Percentiles rank a stretch among this genome's conserved stretches.
Evolutionary conservation across 192 early-diverging fungal species (phyloP).

Genomic region (Backusella luteola): DNA sequence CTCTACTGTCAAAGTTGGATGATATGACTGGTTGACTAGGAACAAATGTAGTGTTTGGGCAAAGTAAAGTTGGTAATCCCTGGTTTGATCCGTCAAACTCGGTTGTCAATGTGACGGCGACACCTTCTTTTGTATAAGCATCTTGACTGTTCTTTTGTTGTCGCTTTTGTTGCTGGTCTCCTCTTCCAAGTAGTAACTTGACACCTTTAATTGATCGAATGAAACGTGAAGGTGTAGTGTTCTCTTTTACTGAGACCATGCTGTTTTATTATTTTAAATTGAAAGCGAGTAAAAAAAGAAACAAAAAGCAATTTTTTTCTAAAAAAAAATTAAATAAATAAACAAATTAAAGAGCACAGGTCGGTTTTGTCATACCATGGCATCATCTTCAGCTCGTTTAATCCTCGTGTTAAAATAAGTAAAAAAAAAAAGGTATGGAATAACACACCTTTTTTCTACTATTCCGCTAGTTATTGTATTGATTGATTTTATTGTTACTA

Average conservation of each 20-base stretch:
- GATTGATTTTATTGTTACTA: neutral
- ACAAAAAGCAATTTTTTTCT: neutral
- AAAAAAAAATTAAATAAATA: neutral
- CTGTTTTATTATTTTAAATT: neutral
- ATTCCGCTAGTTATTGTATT: neutral
- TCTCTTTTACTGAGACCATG: neutral
- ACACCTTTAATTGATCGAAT: neutral
- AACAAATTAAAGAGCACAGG: neutral
- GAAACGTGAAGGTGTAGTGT: neutral
- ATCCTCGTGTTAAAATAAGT: slow-evolving; percentile 2
- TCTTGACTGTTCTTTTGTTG: neutral
- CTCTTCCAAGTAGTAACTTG: neutral
- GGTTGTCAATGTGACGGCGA: slow-evolving; percentile 9
- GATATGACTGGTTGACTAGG: neutral
- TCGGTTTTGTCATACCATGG: neutral
- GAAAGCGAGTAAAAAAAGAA: neutral
- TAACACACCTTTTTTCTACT: neutral
- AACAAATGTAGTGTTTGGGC: neutral
- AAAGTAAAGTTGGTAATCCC: neutral
- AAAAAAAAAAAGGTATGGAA: neutral
- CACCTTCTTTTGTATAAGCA: neutral
- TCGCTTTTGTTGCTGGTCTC: slow-evolving; percentile 1
- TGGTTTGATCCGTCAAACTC: neutral
- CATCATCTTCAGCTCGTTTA: neutral
- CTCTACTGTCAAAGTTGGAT: neutral